Evolutionary conservation across 345 rosid genomes (phyloP).

Genomic region (Heritiera fomes): DNA sequence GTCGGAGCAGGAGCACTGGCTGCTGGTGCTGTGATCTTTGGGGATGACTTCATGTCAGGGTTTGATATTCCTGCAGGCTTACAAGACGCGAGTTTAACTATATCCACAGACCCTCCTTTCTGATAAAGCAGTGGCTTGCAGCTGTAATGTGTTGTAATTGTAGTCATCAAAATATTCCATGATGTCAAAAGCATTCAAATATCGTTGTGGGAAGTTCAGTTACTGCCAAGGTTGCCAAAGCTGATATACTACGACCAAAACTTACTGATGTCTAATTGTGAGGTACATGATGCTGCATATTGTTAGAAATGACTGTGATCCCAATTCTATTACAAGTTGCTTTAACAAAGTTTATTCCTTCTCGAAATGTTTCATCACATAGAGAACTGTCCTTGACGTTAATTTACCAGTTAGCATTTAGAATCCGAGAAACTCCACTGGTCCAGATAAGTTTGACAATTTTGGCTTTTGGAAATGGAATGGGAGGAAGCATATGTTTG

Average conservation of each 20-base stretch:
- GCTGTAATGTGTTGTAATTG: constrained; percentile 13
- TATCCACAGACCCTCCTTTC: constrained; percentile 58
- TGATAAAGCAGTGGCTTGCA: constrained; percentile 23
- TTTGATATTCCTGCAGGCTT: constrained; percentile 23
- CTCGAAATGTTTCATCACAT: neutral
- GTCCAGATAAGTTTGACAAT: neutral
- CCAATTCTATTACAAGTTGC: neutral
- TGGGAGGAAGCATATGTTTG: neutral
- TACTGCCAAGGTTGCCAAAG: neutral
- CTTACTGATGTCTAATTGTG: neutral
- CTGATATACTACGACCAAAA: neutral
- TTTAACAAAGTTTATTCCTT: neutral
- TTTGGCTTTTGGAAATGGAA: neutral
- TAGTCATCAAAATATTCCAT: neutral
- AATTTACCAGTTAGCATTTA: neutral
- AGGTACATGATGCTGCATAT: neutral
- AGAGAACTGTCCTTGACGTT: neutral
- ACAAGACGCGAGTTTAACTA: constrained; percentile 38
- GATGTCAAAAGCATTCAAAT: neutral
- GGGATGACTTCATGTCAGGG: constrained; percentile 69
- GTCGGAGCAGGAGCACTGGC: constrained; percentile 55
- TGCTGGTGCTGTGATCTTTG: constrained; percentile 69
- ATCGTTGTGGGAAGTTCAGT: no score
- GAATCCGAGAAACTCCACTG: neutral
- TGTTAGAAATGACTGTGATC: neutral